Base-by-base conservation (phyloP, 208 protist species). In the Wallacemonas sp. region DNA sequence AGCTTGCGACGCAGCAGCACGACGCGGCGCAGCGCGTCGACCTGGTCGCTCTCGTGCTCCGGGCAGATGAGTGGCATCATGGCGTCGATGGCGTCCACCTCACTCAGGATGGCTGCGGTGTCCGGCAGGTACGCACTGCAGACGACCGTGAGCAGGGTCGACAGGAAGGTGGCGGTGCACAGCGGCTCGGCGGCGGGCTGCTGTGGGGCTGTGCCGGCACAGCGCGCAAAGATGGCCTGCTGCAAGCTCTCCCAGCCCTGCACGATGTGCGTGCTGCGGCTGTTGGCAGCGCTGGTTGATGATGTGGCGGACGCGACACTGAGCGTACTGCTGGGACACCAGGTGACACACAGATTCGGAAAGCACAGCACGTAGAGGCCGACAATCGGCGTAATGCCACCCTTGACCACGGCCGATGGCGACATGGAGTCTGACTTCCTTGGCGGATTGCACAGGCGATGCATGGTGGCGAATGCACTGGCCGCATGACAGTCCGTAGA, bases 71-170 rank as follows among this genome's bases (percentile, higher is more conserved):
- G 63, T 8, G 76, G 81, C 48, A 91, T 50, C 76, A 91, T 84
- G 22, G 68, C 67, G 66, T 91, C 85, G 27, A 88, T 85, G 15
- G 76, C 66, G 44, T 88, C 79, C 65, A 87, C 85, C 57, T 86
- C 85, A 30, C 66, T 68, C 24, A 91, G 50, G 17, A 91, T 41
- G 3, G 42, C 44, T 10, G 75, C 63, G 34, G 74, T 75, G 71
- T 85, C 78, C 6, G 78, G 77, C 9, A 86, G 66, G 58, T 81
- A 84, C 33, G 74, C 71, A 41, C 73, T 66, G 52, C 65, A 86
- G 1, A 83, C 57, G 29, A 66, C 60, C 5, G 70, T 71, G 2
- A 90, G 53, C 30, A 84, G 69, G 12, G 69, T 42, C 32, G 69
- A 61, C 5, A 80, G 32, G 30, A 86, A 71, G 1, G 54, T 24